Evolutionary conservation across 805 yeast species (phyloP), one percentile per base, ranked within the genome.

Genomic region (Starmerella vitae): DNA sequence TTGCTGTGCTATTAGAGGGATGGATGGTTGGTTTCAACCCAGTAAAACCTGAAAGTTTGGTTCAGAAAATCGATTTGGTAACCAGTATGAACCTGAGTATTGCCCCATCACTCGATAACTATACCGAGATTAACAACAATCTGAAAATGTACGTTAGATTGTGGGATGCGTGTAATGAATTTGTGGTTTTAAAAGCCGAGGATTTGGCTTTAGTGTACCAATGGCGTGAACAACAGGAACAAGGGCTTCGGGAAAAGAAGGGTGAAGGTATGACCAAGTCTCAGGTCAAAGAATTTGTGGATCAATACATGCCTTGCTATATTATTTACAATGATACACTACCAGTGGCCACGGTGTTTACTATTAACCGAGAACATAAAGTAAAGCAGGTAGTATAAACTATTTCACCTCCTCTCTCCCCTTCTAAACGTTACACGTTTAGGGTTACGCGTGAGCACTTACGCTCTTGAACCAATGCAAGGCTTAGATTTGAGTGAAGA

Each of bases 21-120:
- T 88, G 98, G 98, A 84, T 86, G 61, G 68, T 74, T 19, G 97
- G 97, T 1, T 88, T 74, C 54, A 45, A 54, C 4, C 65, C 78
- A 1, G 47, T 70, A 15, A 47, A 58, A 1, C 40, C 20, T 17
- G 39, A 41, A 35, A 56, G 44, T 48, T 53, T 37, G 37, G 44
- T 33, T 49, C 39, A 61, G 34, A 39, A 49, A 19, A 35, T 55
- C 42, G 12, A 10, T 4, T 18, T 20, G n/a, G 8, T 31, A 5
- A 13, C 20, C 7, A 9, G 4, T 9, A 12, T 29, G 13, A 28
- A 18, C 7, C 59, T 64, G 47, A 52, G 49, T 17, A 34, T 56
- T 3, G 48, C 51, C 18, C 46, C 44, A 2, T 15, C 35, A 3
- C 13, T 18, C 12, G 28, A 28, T 1, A 51, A 59, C 22, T 37